A percentile compares a stretch with the other conserved stretches of the same genome.
These are phyloP conservation scores for Geotrichum phurueaensis DNA, from an alignment of 1,139 yeast species.

Conservation along the genomic window DNA sequence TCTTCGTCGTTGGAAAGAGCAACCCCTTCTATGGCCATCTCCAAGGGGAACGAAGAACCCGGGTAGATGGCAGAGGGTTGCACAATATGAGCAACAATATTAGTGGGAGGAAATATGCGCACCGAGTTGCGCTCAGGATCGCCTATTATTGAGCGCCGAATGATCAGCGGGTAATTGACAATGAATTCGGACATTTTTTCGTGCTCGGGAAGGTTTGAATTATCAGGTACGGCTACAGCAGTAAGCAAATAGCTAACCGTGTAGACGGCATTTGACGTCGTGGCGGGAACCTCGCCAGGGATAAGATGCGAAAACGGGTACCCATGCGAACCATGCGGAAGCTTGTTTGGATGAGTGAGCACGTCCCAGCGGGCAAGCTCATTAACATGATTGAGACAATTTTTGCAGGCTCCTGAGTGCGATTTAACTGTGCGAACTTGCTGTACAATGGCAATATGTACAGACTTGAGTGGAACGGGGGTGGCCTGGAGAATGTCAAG, in stretches of 20 bases:
- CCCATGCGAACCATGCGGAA: constrained; percentile 64
- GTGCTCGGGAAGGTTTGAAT: constrained; percentile 12
- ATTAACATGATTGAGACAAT: constrained; percentile 48
- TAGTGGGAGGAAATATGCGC: constrained; percentile 93
- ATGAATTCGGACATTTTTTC: not conserved
- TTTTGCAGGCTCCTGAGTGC: constrained; percentile 1
- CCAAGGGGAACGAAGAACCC: constrained; percentile 75
- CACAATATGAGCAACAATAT: constrained; percentile 76
- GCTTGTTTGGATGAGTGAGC: constrained; percentile 48
- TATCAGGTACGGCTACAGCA: constrained; percentile 52
- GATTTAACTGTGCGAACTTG: constrained; percentile 38
- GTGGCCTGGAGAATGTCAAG: constrained; percentile 30
- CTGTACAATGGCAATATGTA: constrained; percentile 66
- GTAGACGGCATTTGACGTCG: constrained; percentile 51
- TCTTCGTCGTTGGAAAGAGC: constrained; percentile 37
- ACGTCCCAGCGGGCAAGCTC: constrained; percentile 89
- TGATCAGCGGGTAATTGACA: constrained; percentile 48
- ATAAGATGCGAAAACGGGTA: constrained; percentile 91
- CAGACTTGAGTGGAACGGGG: constrained; percentile 45
- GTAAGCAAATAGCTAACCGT: constrained; percentile 66
- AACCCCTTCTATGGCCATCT: constrained; percentile 74
- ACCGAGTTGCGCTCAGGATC: constrained; percentile 83
- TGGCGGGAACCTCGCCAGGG: constrained; percentile 87
- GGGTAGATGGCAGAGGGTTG: constrained; percentile 89
- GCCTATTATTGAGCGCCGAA: constrained; percentile 69